Base-by-base conservation (phyloP, 1,284 basidiomycete species). In the Malassezia sympodialis region DNA sequence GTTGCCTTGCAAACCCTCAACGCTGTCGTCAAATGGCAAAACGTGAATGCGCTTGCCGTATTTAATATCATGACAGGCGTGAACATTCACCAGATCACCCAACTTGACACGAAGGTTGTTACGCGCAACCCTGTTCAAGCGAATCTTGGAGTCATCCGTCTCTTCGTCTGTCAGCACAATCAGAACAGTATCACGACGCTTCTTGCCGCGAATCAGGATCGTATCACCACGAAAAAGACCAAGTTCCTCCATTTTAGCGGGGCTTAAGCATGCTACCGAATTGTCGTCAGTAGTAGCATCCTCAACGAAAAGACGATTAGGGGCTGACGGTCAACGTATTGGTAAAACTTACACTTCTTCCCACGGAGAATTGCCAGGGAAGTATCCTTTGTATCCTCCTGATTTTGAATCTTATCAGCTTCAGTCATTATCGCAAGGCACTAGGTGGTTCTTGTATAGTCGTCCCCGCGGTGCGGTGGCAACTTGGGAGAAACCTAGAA, bases 41-140 rank as follows among this genome's bases (percentile, higher is more conserved):
- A 98, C 82, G 76, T 98, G 94, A 41, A 99, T 84, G 54, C 93
- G 86, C 77, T 98, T 98, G 68, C 94, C 94, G 76, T 99, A 99
- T 78, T 96, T 96, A 81, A 98, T 98, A 73, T 98, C 93, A 65
- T 87, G 83, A 76, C 91, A 96, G 63, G 90, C 84, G 73, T 96
- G 90, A 1, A 99, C 89, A 61, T 88, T 89, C 73, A 90, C 87
- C 42, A 96, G 81, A 76, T 99, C 94, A 46, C 88, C 93, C 41
- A 98, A 84, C 80, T 96, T 98, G 69, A 96, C 88, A 49, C 94
- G 88, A 49, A 98, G 79, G 78, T 99, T 98, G 79, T 96, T 93
- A 57, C 94, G 88, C 4, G 94, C 94, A 41, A 99, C 94, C 80
- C 69, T 96, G 84, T 99, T 99, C 79, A 99, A 82, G 69, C 94